A percentile compares a stretch with the other conserved stretches of the same genome.
phyloP scores from a whole-genome alignment of 2,329 filamentous ascomycete genomes.

The Aureobasidium lini region DNA sequence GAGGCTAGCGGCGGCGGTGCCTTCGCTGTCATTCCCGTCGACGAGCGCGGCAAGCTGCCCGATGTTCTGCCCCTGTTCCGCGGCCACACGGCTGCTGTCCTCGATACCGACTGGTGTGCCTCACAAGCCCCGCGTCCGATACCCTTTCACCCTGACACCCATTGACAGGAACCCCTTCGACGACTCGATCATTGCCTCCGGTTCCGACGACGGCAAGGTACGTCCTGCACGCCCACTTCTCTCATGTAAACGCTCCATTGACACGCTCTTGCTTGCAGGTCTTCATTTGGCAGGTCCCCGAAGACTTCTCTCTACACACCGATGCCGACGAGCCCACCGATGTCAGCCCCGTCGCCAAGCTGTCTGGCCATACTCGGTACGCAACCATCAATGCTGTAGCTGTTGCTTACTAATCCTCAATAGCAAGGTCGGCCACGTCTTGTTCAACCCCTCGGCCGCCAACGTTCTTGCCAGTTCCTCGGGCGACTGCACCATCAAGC shows the following conservation, averaged over 20 bases:
- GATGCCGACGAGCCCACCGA: conserved; percentile 78
- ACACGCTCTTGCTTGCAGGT: conserved; percentile 39
- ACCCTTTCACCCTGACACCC: conserved; percentile 15
- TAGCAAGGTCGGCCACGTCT: conserved; percentile 94
- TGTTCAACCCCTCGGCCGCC: conserved; percentile 94
- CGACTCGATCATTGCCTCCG: conserved; percentile 84
- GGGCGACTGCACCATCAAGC: conserved; percentile 87
- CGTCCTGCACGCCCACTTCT: neutral
- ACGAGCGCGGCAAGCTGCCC: conserved; percentile 82
- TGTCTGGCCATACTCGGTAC: conserved; percentile 80
- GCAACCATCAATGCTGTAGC: conserved; percentile 18
- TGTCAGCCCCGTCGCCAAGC: conserved; percentile 70
- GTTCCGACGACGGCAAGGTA: conserved; percentile 89
- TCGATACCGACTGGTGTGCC: conserved; percentile 88
- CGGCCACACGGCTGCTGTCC: conserved; percentile 87
- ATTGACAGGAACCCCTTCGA: conserved; percentile 81
- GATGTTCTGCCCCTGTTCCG: conserved; percentile 92
- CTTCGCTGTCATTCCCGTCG: conserved; percentile 88
- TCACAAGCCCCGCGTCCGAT: neutral
- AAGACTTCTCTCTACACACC: conserved; percentile 74
- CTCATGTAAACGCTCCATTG: neutral
- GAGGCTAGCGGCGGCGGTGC: conserved; percentile 91
- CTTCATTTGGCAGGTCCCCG: conserved; percentile 90
- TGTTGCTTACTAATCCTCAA: conserved; percentile 21
- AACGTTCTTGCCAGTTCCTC: conserved; percentile 93